phyloP scores from a whole-genome alignment of 1,139 yeast genomes.

The Diutina scorzettiae region DNA sequence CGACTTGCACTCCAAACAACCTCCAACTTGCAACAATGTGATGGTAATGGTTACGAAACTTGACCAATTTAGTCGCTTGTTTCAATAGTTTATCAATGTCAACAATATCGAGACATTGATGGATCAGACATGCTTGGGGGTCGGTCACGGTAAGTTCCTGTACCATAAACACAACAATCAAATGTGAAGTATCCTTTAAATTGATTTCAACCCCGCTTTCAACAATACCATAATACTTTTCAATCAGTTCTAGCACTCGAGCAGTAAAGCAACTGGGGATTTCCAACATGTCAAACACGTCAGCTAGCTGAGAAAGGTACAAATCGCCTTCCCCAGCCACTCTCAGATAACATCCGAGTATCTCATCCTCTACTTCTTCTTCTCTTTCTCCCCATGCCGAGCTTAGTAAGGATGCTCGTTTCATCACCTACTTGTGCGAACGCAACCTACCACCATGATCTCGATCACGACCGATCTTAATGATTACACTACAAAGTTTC shows the following conservation, averaged over 20 bases:
- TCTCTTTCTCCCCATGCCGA: background rate
- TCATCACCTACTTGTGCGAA: background rate
- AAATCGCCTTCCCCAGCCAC: background rate
- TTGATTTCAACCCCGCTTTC: background rate
- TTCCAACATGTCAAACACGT: background rate
- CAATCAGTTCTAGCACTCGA: background rate
- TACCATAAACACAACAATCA: slow-evolving; percentile 4
- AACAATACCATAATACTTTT: background rate
- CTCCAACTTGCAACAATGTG: background rate
- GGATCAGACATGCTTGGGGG: background rate
- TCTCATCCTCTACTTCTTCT: background rate
- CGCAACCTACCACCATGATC: background rate
- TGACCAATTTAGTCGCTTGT: background rate
- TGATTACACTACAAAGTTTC: slow-evolving; percentile 21
- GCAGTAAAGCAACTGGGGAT: background rate
- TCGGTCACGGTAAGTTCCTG: slow-evolving; percentile 3
- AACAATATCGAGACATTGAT: slow-evolving; percentile 2
- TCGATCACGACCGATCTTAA: slow-evolving; percentile 31
- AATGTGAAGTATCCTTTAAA: background rate
- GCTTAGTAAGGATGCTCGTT: background rate
- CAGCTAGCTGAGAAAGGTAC: background rate
- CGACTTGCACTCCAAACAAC: background rate
- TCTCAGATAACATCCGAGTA: background rate
- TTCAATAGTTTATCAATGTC: slow-evolving; percentile 1
- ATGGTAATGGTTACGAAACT: background rate